Percentiles rank a stretch among this genome's conserved stretches.
Conservation (phyloP, 805 yeast genomes). For the Zygoascus bituminiphila region DNA sequence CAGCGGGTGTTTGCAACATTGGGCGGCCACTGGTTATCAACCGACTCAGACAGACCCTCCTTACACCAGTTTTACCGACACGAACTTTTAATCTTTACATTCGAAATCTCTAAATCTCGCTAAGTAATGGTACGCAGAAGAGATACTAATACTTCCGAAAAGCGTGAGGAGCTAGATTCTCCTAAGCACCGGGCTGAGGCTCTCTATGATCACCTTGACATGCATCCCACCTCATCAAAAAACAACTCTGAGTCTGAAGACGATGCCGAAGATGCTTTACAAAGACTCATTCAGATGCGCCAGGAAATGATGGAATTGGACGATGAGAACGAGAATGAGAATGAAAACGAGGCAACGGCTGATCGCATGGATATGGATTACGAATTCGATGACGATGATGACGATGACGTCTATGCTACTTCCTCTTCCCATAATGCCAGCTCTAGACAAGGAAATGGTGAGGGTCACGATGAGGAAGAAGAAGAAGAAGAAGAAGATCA, state of each 20-base stretch:
- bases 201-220: neutral
- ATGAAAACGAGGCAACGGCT: constrained; percentile 12
- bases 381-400: constrained; percentile 13
- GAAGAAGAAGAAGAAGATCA: constrained; percentile 22
- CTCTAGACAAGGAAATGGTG: constrained; percentile 10
- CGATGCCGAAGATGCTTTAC: constrained; percentile 8
- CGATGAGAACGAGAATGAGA: constrained; percentile 12
- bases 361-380: constrained; percentile 10
- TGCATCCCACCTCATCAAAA: neutral
- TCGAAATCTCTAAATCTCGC: too few relatives aligned
- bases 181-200: neutral
- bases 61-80: too few relatives aligned
- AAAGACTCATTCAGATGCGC: constrained; percentile 8
- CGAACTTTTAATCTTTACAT: too few relatives aligned
- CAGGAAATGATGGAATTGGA: constrained; percentile 5
- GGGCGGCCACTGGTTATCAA: too few relatives aligned
- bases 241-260: constrained; percentile 1
- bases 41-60: too few relatives aligned
- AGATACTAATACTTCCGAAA: neutral
- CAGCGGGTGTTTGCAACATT: too few relatives aligned
- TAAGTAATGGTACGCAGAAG: neutral
- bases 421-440: neutral
- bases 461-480: constrained; percentile 14
- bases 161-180: neutral
- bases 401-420: constrained; percentile 7